Percentiles rank a stretch among this genome's conserved stretches.
Evolutionary conservation across 23 red algal genomes (phyloP).

Genomic region (Gracilaria vermiculophylla): DNA sequence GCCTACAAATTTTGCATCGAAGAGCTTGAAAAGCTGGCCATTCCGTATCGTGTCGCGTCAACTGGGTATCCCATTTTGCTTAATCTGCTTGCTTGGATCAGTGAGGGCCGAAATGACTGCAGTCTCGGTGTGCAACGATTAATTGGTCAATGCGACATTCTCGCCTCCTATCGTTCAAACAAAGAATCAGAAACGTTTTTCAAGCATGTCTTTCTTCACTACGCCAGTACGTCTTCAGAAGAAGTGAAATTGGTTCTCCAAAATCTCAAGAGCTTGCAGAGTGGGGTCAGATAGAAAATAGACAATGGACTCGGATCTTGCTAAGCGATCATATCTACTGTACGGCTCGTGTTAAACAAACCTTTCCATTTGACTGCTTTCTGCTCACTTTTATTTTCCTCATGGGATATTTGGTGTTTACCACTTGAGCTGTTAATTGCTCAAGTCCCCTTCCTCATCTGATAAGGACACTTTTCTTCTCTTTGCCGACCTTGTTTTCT

Average conservation of each 20-base stretch:
- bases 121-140: neutral
- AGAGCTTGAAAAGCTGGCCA: conserved; percentile 20
- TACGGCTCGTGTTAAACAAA: neutral
- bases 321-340: neutral
- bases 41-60: neutral
- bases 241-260: neutral
- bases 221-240: neutral
- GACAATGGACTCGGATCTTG: neutral
- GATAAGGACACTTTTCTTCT: conserved; percentile 19
- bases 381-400: neutral
- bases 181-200: neutral
- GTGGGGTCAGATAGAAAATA: neutral
- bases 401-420: neutral
- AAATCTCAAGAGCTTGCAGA: neutral
- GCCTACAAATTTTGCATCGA: conserved; percentile 4
- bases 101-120: neutral
- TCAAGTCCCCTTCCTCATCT: conserved; percentile 22
- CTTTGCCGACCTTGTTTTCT: conserved; percentile 25
- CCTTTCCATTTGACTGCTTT: neutral
- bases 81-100: neutral
- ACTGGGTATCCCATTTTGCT: conserved; percentile 29
- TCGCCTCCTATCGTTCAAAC: neutral
- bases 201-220: conserved; percentile 22
- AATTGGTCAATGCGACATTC: conserved; percentile 17
- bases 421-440: neutral